Conservation (phyloP, 768 basidiomycete species). For the Leccinellum albellum region DNA sequence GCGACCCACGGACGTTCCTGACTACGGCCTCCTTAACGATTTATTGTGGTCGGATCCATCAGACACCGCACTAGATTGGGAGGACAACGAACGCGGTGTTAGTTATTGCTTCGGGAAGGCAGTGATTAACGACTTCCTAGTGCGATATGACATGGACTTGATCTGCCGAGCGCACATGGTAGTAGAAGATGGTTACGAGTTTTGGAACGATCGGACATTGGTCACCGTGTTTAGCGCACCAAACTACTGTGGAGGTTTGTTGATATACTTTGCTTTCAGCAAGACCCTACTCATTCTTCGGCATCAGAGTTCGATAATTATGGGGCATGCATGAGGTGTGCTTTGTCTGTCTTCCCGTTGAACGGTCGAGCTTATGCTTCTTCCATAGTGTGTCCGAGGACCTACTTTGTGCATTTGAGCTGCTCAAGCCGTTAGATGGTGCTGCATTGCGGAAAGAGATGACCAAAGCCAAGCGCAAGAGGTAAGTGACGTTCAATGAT, state of each 20-base stretch:
- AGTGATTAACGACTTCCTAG: conserved; percentile 94
- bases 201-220: conserved; percentile 97
- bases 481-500: conserved; percentile 40
- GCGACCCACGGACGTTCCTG: conserved; percentile 96
- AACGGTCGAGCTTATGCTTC: conserved; percentile 13
- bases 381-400: conserved; percentile 85
- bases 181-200: conserved; percentile 98
- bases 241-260: conserved; percentile 91
- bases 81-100: conserved; percentile 98
- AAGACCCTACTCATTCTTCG: conserved; percentile 15
- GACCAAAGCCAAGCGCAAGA: conserved; percentile 98
- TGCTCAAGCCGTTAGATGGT: conserved; percentile 93
- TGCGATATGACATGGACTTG: conserved; percentile 96
- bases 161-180: conserved; percentile 99
- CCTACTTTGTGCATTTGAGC: conserved; percentile 93
- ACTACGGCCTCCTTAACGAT: conserved; percentile 96
- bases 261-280: conserved; percentile 1
- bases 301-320: conserved; percentile 87
- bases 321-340: conserved; percentile 89
- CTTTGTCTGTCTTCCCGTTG: conserved; percentile 1
- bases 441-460: conserved; percentile 95
- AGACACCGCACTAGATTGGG: conserved; percentile 97
- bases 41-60: conserved; percentile 97
- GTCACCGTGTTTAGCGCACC: conserved; percentile 99
- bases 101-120: conserved; percentile 99